Evolutionary conservation across 192 early-diverging fungal species (phyloP), one percentile per base, ranked within the genome.

Genomic region (Backusella sp.): DNA sequence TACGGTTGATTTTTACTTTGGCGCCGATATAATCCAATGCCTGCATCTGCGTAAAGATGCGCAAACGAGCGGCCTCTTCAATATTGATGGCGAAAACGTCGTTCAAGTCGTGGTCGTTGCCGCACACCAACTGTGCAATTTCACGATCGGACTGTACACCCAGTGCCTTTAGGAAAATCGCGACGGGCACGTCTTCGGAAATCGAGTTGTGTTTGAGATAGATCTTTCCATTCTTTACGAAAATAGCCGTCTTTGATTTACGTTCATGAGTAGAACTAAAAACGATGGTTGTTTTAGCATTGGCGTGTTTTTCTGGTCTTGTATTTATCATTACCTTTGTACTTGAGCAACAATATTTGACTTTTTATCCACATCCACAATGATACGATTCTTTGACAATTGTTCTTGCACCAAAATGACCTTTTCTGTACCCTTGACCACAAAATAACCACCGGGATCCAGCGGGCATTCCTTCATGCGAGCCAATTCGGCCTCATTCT

Each of bases 341-440:
- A 98, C 97, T 78, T 86, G 90, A 8, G 97, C 96, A 44, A 88
- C 86, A 59, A 98, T 93, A 66, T 84, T 82, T 4, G 93, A 94
- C 75, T 90, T 95, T 30, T 90, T 86, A 80, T 98, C 96, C 5
- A 84, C 85, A 68, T 97, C 94, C 19, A 98, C 93, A 80, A 99
- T 96, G 74, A 99, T 99, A 82, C 97, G 90, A 86, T 99, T 99
- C 80, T 99, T 99, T 26, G 95, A 96, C 83, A 99, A 88, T 77
- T 99, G 97, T 87, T 99, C 97, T 83, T 99, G 97, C 41, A 99
- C 96, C 65, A 99, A 78, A 86, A 98, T 96, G 4, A 99, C 96
- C 85, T 98, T 99, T 80, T 99, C 97, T 1, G 92, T 92, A 28
- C 97, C 97, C 32, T 95, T 92, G 74, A 98, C 94, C 42, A 99